Conservation (phyloP, 2,329 filamentous ascomycete species). For the Alternaria incomplexa region DNA sequence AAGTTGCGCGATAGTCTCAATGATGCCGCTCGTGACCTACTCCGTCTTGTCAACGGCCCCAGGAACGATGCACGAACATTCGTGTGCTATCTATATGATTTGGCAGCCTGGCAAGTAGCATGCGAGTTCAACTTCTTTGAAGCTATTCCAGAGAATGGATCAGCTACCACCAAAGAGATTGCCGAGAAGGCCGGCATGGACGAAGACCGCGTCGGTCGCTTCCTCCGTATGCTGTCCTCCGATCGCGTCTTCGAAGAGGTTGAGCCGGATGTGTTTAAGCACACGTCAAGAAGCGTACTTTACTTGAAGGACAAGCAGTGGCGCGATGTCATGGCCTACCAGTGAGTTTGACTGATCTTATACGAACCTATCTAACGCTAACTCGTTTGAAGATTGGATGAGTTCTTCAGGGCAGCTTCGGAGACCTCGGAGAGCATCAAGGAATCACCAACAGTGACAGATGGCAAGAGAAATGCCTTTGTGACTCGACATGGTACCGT, state of each 20-base stretch:
- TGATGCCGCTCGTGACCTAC: slow-evolving; percentile 19
- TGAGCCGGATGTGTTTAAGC: slow-evolving; percentile 22
- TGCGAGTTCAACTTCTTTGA: slow-evolving; percentile 25
- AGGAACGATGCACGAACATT: slow-evolving; percentile 19
- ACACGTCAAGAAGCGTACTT: slow-evolving; percentile 21
- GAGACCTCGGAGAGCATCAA: slow-evolving; percentile 19
- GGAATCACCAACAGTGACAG: slow-evolving; percentile 3
- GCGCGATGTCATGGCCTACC: slow-evolving; percentile 19
- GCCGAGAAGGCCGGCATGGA: slow-evolving; percentile 20
- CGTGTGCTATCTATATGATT: slow-evolving; percentile 20
- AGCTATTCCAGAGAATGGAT: slow-evolving; percentile 13
- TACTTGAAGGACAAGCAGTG: slow-evolving; percentile 20
- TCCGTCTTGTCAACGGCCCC: slow-evolving; percentile 32
- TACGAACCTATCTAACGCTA: background rate
- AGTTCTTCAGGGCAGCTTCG: slow-evolving; percentile 37
- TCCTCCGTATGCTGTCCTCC: slow-evolving; percentile 20
- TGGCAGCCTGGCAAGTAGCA: slow-evolving; percentile 29
- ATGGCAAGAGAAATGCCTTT: slow-evolving; percentile 27
- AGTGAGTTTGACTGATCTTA: slow-evolving; percentile 1
- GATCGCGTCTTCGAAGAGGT: slow-evolving; percentile 25
- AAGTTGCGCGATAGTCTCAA: slow-evolving; percentile 20
- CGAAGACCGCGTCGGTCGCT: slow-evolving; percentile 17
- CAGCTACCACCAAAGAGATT: slow-evolving; percentile 13
- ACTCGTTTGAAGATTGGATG: slow-evolving; percentile 24
- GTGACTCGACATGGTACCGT: slow-evolving; percentile 24